Conservation (phyloP, 768 basidiomycete genomes). For the Boletus bicolor region DNA sequence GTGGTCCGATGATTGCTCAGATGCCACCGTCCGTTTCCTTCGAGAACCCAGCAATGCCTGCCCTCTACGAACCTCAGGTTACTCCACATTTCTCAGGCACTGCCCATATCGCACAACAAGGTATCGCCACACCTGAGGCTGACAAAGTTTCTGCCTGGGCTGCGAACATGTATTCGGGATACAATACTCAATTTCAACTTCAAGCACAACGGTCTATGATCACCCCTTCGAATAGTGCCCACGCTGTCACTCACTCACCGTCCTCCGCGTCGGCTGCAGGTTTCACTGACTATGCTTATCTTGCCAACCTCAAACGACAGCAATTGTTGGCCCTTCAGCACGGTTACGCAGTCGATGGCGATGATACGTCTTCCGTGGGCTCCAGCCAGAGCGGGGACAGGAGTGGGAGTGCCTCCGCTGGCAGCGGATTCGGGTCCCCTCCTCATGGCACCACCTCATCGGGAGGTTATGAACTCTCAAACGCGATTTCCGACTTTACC, state of each 20-base stretch:
- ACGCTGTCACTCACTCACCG: conserved; percentile 27
- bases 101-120: conserved; percentile 22
- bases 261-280: conserved; percentile 12
- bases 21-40: conserved; percentile 41
- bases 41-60: conserved; percentile 52
- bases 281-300: conserved; percentile 22
- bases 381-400: conserved; percentile 35
- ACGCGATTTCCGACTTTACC: conserved; percentile 26
- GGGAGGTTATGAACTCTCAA: conserved; percentile 36
- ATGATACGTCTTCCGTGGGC: conserved; percentile 38
- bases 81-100: conserved; percentile 27
- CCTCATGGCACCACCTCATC: conserved; percentile 27
- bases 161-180: conserved; percentile 29
- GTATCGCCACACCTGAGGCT: conserved; percentile 14
- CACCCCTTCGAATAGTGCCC: conserved; percentile 42
- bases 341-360: conserved; percentile 33
- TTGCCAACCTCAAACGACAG: conserved; percentile 26
- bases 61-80: conserved; percentile 41
- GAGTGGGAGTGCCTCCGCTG: conserved; percentile 37
- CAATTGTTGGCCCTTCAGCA: conserved; percentile 34
- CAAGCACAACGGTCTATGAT: conserved; percentile 38
- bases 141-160: conserved; percentile 33
- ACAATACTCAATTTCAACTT: conserved; percentile 24
- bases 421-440: conserved; percentile 33
- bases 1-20: conserved; percentile 46